Percentiles rank a stretch among this genome's conserved stretches.
Evolutionary conservation across 1,284 basidiomycete species (phyloP).

Genomic region (Leucoagaricus sp.): DNA sequence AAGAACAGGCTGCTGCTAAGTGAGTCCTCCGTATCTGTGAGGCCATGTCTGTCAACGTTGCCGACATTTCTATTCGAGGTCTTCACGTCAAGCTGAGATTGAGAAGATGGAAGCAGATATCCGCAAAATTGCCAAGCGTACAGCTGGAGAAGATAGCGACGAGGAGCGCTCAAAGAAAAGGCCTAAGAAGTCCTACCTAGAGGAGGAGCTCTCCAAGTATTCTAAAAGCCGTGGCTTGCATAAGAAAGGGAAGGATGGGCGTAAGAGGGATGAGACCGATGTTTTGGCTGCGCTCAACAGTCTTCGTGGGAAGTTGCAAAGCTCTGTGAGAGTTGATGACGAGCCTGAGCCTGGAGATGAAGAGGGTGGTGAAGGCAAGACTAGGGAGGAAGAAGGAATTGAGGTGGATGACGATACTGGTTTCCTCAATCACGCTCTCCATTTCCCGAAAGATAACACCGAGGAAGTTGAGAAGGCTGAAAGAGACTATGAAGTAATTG

Average conservation of each 20-base stretch:
- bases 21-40: constrained; percentile 32
- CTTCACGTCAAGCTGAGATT: constrained; percentile 75
- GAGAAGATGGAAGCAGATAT: constrained; percentile 88
- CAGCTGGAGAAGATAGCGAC: constrained; percentile 58
- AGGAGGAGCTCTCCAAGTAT: constrained; percentile 82
- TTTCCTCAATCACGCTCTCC: constrained; percentile 77
- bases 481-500: constrained; percentile 88
- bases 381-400: constrained; percentile 51
- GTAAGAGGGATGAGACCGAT: constrained; percentile 75
- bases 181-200: constrained; percentile 70
- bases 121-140: constrained; percentile 63
- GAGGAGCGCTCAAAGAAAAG: constrained; percentile 58
- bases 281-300: constrained; percentile 70
- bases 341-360: constrained; percentile 24
- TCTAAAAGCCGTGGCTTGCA: constrained; percentile 61
- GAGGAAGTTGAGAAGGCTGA: constrained; percentile 82
- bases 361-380: constrained; percentile 24
- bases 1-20: constrained; percentile 61
- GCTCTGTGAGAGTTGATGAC: constrained; percentile 37
- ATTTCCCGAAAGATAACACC: constrained; percentile 77
- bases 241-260: constrained; percentile 62
- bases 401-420: constrained; percentile 84
- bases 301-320: constrained; percentile 73
- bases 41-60: no score
- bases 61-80: neutral